phyloP scores from a whole-genome alignment of 805 yeast genomes.

The Myxozyma kluyveri region DNA sequence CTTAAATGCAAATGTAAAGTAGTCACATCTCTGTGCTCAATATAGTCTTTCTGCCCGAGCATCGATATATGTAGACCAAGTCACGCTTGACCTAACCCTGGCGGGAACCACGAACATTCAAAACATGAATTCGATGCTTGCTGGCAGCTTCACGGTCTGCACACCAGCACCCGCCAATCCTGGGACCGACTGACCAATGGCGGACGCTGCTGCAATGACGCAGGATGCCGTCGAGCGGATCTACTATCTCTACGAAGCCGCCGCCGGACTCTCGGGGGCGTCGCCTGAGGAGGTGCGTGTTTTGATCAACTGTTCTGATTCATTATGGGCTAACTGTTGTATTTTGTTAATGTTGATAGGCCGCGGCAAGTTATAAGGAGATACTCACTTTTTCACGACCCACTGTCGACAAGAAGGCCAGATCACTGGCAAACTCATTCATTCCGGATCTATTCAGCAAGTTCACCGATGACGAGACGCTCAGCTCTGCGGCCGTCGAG shows the following conservation, averaged over 20 bases:
- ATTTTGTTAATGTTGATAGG: slow-evolving; percentile 7
- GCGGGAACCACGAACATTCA: no score
- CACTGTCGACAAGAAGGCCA: slow-evolving; percentile 9
- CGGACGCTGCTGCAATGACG: neutral
- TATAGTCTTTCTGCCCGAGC: no score
- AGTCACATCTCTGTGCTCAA: no score
- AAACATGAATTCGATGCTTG: no score
- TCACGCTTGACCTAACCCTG: no score
- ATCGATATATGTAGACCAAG: no score
- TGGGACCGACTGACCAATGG: no score
- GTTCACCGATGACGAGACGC: slow-evolving; percentile 8
- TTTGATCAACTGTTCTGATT: neutral
- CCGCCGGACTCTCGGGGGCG: slow-evolving; percentile 12
- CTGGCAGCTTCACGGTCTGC: no score
- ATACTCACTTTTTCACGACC: slow-evolving; percentile 13
- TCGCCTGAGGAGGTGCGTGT: slow-evolving; percentile 18
- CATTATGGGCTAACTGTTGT: neutral
- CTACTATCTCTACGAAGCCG: slow-evolving; percentile 25
- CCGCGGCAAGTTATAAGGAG: slow-evolving; percentile 13
- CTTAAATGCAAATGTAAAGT: no score
- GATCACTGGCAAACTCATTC: slow-evolving; percentile 22
- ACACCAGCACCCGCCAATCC: no score
- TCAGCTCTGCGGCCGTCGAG: slow-evolving; percentile 20
- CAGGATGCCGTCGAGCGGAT: slow-evolving; percentile 16
- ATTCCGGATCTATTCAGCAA: slow-evolving; percentile 18